phyloP scores from a whole-genome alignment of 2,329 filamentous ascomycete genomes.

The Blumeria graminis region DNA sequence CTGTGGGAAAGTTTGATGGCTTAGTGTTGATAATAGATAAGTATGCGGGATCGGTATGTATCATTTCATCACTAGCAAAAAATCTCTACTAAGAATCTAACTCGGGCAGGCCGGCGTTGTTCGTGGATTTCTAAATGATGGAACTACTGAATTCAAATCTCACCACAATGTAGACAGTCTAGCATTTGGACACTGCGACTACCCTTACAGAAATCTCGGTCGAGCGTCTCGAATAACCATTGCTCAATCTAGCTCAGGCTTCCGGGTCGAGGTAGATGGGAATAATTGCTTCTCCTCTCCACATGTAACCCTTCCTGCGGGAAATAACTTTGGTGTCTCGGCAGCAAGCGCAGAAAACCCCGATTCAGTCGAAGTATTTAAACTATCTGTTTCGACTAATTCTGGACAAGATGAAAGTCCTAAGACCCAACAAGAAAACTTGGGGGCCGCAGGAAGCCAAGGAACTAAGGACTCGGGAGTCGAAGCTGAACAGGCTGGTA shows the following conservation, averaged over 20 bases:
- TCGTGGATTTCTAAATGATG: slow-evolving; percentile 85
- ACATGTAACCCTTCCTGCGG: slow-evolving; percentile 52
- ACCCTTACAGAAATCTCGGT: slow-evolving; percentile 77
- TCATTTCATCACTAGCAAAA: neutral
- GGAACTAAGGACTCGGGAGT: slow-evolving; percentile 3
- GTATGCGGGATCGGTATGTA: slow-evolving; percentile 38
- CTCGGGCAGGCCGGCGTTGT: slow-evolving; percentile 42
- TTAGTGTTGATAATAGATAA: slow-evolving; percentile 68
- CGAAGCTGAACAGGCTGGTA: slow-evolving; percentile 2
- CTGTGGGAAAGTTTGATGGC: slow-evolving; percentile 68
- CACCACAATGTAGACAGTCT: slow-evolving; percentile 60
- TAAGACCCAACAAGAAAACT: neutral
- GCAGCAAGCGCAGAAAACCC: slow-evolving; percentile 77
- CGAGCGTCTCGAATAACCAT: slow-evolving; percentile 59
- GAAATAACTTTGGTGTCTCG: slow-evolving; percentile 69
- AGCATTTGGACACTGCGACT: slow-evolving; percentile 82
- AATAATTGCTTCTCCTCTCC: slow-evolving; percentile 60
- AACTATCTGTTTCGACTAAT: slow-evolving; percentile 48
- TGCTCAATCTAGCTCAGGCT: slow-evolving; percentile 34
- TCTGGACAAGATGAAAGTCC: slow-evolving; percentile 10
- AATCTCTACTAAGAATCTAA: slow-evolving; percentile 3
- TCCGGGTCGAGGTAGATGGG: slow-evolving; percentile 64
- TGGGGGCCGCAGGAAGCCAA: slow-evolving; percentile 4
- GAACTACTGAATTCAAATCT: slow-evolving; percentile 50
- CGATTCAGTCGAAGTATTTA: slow-evolving; percentile 86